Evolutionary conservation across 129 eudicot species (phyloP).

Genomic region (Glebionis coronaria): DNA sequence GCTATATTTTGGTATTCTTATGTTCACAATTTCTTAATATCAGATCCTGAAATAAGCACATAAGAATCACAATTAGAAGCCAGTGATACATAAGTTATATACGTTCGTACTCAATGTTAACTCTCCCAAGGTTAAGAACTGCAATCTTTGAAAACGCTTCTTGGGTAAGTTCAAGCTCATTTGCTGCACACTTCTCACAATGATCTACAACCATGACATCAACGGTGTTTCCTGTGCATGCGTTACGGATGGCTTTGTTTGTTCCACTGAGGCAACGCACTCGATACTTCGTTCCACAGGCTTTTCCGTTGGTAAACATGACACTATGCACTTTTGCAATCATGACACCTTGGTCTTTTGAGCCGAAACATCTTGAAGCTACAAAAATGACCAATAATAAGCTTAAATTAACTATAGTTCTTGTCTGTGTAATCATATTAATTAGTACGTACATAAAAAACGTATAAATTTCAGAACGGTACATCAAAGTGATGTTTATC

Average conservation of each 20-base stretch:
- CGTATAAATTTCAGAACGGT: no score
- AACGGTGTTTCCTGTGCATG: constrained; percentile 29
- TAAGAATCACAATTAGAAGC: neutral
- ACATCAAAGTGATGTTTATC: no score
- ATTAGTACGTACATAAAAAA: no score
- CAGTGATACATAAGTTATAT: neutral
- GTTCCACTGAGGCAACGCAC: constrained; percentile 43
- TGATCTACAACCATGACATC: constrained; percentile 24
- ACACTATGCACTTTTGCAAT: constrained; percentile 34
- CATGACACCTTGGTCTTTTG: constrained; percentile 33
- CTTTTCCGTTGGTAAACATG: constrained; percentile 27
- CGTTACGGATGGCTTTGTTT: constrained; percentile 35
- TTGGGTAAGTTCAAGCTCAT: constrained; percentile 21
- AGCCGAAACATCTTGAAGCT: constrained; percentile 51
- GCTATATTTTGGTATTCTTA: constrained; percentile 5
- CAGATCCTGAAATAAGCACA: constrained; percentile 26
- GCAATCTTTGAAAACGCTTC: constrained; percentile 35
- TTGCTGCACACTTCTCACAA: constrained; percentile 16
- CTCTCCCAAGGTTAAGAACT: constrained; percentile 22
- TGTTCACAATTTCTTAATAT: neutral
- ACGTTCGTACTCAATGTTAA: constrained; percentile 22
- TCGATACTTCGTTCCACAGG: constrained; percentile 35
- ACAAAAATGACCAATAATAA: neutral
- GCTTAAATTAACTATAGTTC: neutral
- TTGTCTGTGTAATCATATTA: no score